Conservation (phyloP, 2,329 filamentous ascomycete genomes). For the Penicillium vulpinum region DNA sequence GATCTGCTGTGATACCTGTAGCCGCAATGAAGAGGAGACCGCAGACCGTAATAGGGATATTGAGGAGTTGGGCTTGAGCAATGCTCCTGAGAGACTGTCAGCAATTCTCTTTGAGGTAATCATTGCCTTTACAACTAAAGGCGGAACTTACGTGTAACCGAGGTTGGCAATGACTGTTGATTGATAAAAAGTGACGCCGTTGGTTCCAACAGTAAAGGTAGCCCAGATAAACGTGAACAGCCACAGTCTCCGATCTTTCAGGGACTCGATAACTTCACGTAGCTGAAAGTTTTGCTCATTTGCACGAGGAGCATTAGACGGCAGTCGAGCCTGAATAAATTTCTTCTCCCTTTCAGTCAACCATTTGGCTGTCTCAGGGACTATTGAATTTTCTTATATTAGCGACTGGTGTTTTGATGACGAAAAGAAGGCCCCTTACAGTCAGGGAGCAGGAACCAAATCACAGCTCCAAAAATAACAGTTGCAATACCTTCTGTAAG, state of each 20-base stretch:
- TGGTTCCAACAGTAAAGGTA: constrained; percentile 49
- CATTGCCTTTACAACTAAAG: not conserved
- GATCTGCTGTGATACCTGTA: constrained; percentile 47
- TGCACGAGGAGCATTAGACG: constrained; percentile 45
- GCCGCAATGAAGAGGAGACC: constrained; percentile 46
- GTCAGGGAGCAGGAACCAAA: constrained; percentile 49
- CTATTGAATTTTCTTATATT: constrained; percentile 22
- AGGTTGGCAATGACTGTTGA: constrained; percentile 45
- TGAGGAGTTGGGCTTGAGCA: constrained; percentile 51
- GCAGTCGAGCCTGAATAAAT: constrained; percentile 51
- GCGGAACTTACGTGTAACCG: constrained; percentile 42
- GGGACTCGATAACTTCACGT: constrained; percentile 40
- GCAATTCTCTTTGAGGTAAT: not conserved
- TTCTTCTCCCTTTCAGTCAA: constrained; percentile 49
- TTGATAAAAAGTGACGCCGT: constrained; percentile 47
- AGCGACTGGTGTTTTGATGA: not conserved
- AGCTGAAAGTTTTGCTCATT: constrained; percentile 44
- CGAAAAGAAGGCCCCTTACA: constrained; percentile 33
- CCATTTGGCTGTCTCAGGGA: constrained; percentile 49
- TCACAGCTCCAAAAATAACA: constrained; percentile 17
- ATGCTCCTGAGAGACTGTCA: constrained; percentile 38
- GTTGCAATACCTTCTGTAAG: constrained; percentile 26
- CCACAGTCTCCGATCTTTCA: constrained; percentile 47
- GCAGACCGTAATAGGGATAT: constrained; percentile 49
- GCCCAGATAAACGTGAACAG: constrained; percentile 51